Conservation (phyloP, 2,329 filamentous ascomycete species). For the Madurella mycetomatis region DNA sequence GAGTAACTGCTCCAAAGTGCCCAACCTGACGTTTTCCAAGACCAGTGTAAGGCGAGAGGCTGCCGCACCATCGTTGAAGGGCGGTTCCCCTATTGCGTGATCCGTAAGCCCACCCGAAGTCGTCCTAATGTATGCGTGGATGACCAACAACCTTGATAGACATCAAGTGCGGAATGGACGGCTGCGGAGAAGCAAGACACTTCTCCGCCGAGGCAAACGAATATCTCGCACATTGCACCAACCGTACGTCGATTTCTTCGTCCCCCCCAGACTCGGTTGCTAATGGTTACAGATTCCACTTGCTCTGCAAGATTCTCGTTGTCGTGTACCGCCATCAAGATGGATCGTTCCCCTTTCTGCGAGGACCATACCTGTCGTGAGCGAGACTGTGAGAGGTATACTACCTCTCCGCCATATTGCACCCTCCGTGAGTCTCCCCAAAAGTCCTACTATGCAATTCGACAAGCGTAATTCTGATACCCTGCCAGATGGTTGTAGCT, state of each 20-base stretch:
- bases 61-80: constrained; percentile 23
- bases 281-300: constrained; percentile 16
- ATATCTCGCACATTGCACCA: constrained; percentile 19
- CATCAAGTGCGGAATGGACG: constrained; percentile 20
- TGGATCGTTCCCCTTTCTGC: constrained; percentile 18
- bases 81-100: constrained; percentile 19
- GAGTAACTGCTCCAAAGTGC: not conserved
- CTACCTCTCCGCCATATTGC: constrained; percentile 15
- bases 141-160: constrained; percentile 11
- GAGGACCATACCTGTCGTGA: constrained; percentile 21
- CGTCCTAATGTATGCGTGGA: not conserved
- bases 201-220: constrained; percentile 14
- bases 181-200: constrained; percentile 20
- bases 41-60: constrained; percentile 17
- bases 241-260: constrained; percentile 9
- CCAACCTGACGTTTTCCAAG: not conserved
- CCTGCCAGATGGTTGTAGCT: constrained; percentile 17
- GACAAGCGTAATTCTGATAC: not conserved
- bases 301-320: constrained; percentile 9
- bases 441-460: not conserved
- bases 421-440: constrained; percentile 16
- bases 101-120: constrained; percentile 11
- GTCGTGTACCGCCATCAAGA: constrained; percentile 17
- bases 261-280: not conserved
- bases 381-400: constrained; percentile 16